Evolutionary conservation across 2,329 filamentous ascomycete species (phyloP).

Genomic region (Verticillium zaregamsianum): DNA sequence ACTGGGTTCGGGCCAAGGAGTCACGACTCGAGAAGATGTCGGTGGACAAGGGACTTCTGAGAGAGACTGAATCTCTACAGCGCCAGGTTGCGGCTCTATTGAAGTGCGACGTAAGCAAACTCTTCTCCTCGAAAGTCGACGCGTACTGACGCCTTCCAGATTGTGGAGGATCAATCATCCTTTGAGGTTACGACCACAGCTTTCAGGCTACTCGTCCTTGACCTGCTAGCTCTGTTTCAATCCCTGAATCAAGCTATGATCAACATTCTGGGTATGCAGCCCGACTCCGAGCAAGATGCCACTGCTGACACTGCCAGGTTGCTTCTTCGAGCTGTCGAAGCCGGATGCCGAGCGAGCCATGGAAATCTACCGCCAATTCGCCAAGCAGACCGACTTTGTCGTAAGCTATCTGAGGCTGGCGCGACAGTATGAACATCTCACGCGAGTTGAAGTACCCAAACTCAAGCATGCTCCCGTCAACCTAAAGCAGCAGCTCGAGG

Average conservation of each 20-base stretch:
- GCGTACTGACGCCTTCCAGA: conserved; percentile 39
- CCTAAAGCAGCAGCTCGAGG: conserved; percentile 81
- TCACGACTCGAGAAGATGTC: conserved; percentile 78
- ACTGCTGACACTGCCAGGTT: conserved; percentile 49
- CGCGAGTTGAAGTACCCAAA: conserved; percentile 90
- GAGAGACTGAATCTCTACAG: conserved; percentile 90
- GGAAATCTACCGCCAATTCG: conserved; percentile 87
- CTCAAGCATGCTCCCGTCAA: conserved; percentile 96
- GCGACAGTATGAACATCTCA: conserved; percentile 86
- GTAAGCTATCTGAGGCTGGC: conserved; percentile 86
- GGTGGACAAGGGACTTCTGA: conserved; percentile 85
- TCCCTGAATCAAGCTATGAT: conserved; percentile 97
- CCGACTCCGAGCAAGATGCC: conserved; percentile 4
- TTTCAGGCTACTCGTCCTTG: conserved; percentile 85
- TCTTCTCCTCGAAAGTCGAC: not conserved
- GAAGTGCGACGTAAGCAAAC: conserved; percentile 74
- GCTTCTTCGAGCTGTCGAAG: conserved; percentile 98
- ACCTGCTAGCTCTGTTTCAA: conserved; percentile 85
- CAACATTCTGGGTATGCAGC: conserved; percentile 76
- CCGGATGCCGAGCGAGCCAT: conserved; percentile 89
- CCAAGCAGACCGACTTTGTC: conserved; percentile 85
- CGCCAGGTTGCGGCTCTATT: conserved; percentile 80
- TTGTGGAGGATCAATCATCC: conserved; percentile 52
- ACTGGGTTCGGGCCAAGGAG: conserved; percentile 83
- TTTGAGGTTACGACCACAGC: conserved; percentile 87